phyloP scores from a whole-genome alignment of 306 rosid genomes.

The Vicia sativa region DNA sequence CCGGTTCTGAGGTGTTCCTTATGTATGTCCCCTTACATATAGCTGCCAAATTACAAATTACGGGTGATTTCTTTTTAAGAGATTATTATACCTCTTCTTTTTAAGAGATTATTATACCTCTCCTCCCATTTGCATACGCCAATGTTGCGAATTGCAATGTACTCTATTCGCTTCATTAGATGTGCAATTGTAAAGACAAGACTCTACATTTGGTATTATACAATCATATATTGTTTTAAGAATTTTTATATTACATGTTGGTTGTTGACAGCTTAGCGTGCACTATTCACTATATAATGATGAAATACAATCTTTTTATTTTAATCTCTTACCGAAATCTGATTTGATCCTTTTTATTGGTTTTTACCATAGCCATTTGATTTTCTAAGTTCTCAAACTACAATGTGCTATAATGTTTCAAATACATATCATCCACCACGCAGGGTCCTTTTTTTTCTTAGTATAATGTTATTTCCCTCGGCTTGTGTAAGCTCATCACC shows the following conservation, averaged over 20 bases:
- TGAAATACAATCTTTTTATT: not conserved
- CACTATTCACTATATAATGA: not conserved
- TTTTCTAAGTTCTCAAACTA: not conserved
- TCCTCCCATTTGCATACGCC: not conserved
- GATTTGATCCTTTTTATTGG: not conserved
- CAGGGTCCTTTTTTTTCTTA: not conserved
- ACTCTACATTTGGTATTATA: conserved; percentile 7
- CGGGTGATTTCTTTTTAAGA: not conserved
- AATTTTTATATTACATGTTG: not conserved
- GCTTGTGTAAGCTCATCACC: conserved; percentile 7
- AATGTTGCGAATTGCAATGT: not conserved
- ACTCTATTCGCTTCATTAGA: not conserved
- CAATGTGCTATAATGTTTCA: not conserved
- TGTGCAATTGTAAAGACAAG: conserved; percentile 14
- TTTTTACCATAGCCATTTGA: not conserved
- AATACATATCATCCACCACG: not conserved
- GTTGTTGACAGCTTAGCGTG: not conserved
- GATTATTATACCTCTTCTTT: not conserved
- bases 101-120: not conserved
- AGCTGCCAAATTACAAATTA: not conserved
- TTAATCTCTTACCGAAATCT: conserved; percentile 6
- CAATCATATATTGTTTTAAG: not conserved
- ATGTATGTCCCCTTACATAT: not conserved
- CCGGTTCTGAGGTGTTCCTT: not conserved
- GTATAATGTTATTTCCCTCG: not conserved